phyloP scores from a whole-genome alignment of 2,329 filamentous ascomycete species.

The Pestalotiopsis sp. region DNA sequence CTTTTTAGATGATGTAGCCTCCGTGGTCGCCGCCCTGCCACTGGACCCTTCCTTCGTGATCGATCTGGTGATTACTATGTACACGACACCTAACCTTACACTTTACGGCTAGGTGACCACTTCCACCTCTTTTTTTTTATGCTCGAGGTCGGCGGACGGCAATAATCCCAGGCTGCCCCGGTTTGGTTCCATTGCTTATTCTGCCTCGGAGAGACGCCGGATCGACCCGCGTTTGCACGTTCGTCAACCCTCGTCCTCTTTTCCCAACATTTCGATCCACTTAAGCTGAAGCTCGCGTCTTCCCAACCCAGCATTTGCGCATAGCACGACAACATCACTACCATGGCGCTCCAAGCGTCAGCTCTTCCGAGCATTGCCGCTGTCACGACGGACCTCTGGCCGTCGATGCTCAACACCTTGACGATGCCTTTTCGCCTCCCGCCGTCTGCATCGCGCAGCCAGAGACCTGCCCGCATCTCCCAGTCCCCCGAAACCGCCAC shows the following conservation, averaged over 20 bases:
- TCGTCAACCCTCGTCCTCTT: slow-evolving; percentile 2
- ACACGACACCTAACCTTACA: not conserved
- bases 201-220: not conserved
- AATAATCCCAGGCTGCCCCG: not conserved
- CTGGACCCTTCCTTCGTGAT: not conserved
- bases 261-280: slow-evolving; percentile 10
- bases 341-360: slow-evolving; percentile 33
- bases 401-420: slow-evolving; percentile 45
- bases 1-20: not conserved
- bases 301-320: slow-evolving; percentile 11
- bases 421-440: slow-evolving; percentile 36
- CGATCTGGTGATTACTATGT: not conserved
- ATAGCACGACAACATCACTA: slow-evolving; percentile 16
- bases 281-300: slow-evolving; percentile 14
- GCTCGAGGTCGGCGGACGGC: not conserved
- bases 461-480: not conserved
- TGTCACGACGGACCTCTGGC: slow-evolving; percentile 47
- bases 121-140: not conserved
- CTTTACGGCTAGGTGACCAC: not conserved
- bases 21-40: not conserved
- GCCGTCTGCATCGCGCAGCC: slow-evolving; percentile 14
- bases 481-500: slow-evolving; percentile 13
- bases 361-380: slow-evolving; percentile 42
- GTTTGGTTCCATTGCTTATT: not conserved
- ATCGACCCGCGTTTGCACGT: not conserved